These are phyloP conservation scores for Phytophthora fragariaefolia DNA, from an alignment of 352 stramenopile genomes.

Conservation along the genomic window DNA sequence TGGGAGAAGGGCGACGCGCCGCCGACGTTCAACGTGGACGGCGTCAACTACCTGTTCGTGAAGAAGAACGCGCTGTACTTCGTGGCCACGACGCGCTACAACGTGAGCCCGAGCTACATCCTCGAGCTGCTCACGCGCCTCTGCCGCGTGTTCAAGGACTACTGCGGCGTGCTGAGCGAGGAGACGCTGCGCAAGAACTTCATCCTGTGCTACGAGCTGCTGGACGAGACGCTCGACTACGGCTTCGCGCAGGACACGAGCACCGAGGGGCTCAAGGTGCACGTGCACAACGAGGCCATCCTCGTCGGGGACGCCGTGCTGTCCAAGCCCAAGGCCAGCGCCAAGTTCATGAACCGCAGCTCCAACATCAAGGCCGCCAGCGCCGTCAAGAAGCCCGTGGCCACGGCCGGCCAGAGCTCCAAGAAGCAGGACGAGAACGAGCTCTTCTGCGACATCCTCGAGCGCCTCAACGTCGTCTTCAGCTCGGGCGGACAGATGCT, in stretches of 20 bases:
- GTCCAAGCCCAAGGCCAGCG: conserved; percentile 91
- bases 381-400: conserved; percentile 91
- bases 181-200: conserved; percentile 99
- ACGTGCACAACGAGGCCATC: conserved; percentile 99
- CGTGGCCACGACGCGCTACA: conserved; percentile 96
- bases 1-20: conserved; percentile 97
- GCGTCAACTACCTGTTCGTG: conserved; percentile 98
- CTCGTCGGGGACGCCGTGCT: conserved; percentile 85
- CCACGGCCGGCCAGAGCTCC: conserved; percentile 67
- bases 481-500: conserved; percentile 96
- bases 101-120: conserved; percentile 95
- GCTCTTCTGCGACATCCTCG: conserved; percentile 99
- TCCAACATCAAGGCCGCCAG: conserved; percentile 83
- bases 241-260: conserved; percentile 98
- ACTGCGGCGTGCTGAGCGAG: conserved; percentile 98
- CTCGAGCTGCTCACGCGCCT: conserved; percentile 96
- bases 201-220: conserved; percentile 98
- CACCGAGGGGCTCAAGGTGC: conserved; percentile 97
- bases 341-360: conserved; percentile 85
- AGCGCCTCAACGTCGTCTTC: conserved; percentile 98
- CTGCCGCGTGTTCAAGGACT: conserved; percentile 99
- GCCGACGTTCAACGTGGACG: conserved; percentile 97
- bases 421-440: conserved; percentile 96
- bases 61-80: conserved; percentile 99
- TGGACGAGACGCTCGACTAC: conserved; percentile 99